Evolutionary conservation across 2,329 filamentous ascomycete species (phyloP).

Genomic region (Trichoderma gracile): DNA sequence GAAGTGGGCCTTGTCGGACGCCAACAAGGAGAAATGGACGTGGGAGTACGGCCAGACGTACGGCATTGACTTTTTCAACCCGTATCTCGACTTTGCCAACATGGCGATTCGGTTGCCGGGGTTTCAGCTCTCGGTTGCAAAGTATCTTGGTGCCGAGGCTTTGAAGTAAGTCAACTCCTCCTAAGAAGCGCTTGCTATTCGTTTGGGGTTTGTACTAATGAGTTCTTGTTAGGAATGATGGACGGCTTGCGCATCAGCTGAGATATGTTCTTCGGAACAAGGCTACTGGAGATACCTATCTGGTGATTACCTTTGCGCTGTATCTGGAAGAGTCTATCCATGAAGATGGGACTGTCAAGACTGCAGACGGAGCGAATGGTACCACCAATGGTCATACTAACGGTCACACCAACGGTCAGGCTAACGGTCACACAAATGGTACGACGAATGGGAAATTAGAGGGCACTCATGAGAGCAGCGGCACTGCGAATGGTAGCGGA

Average conservation of each 20-base stretch:
- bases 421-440: slow-evolving; percentile 37
- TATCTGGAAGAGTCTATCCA: slow-evolving; percentile 67
- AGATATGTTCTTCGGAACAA: slow-evolving; percentile 91
- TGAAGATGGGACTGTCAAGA: slow-evolving; percentile 57
- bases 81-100: slow-evolving; percentile 81
- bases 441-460: background rate
- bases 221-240: slow-evolving; percentile 33
- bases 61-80: slow-evolving; percentile 77
- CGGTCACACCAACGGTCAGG: slow-evolving; percentile 57
- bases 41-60: slow-evolving; percentile 58
- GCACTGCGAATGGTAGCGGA: slow-evolving; percentile 31
- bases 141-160: slow-evolving; percentile 78
- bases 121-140: slow-evolving; percentile 71
- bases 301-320: slow-evolving; percentile 79
- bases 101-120: slow-evolving; percentile 72
- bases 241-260: slow-evolving; percentile 74
- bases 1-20: slow-evolving; percentile 57
- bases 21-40: slow-evolving; percentile 53
- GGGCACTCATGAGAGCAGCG: slow-evolving; percentile 20
- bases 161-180: slow-evolving; percentile 58
- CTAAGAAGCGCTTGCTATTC: background rate
- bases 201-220: slow-evolving; percentile 25
- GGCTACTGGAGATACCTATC: slow-evolving; percentile 69
- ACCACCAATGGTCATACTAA: slow-evolving; percentile 43
- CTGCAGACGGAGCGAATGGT: slow-evolving; percentile 36